Base-by-base conservation (phyloP, 345 rosid species). In the Arabis alpina region DNA sequence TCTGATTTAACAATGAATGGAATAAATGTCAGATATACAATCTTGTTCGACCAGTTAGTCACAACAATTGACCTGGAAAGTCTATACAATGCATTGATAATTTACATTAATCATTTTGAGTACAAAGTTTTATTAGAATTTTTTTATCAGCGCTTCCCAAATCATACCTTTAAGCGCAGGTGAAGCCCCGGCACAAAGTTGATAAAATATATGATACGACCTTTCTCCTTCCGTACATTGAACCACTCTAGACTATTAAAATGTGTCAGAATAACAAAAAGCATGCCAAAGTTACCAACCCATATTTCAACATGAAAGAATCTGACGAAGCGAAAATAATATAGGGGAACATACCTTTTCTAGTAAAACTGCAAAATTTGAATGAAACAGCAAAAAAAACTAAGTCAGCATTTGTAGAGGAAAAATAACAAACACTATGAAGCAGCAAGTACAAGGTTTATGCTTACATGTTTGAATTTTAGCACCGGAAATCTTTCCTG, bases 141-240 rank as follows among this genome's bases (percentile, higher is more conserved):
- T 2, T 63, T 5, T 55, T 39, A 8, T 48, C 56, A 47, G 58
- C 12, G 2, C 2, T 34, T 55, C 57, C 16, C 30, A 49, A 55
- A 71, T 10, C 10, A 39, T 81, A 93, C 99, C 99, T 88, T 79
- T 82, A 47, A 94, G 89, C 9, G 64, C 70, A 59, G 36, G 61
- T 63, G 96, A 79, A 75, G 99, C 99, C 57, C 99, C 99, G 49
- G 90, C 90, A 82, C 99, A 94, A 66, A 94, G 96, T 73, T 94
- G 97, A 88, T 94, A 94, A 76, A 94, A 94, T 79, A 94, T 86
- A 77, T 94, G 99, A 78, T 94, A 94, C 57, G 99, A 89, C 83
- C 99, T 89, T 80, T 94, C 99, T 65, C 99, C 96, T 62, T 83
- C 86, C 16, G 86, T 74, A 81, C 90, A 89, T 74, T 94, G 99